Percentiles rank a stretch among this genome's conserved stretches.
These are phyloP conservation scores for Nadsonia starkeyi-henricii DNA, from an alignment of 1,139 yeast species.

Conservation along the genomic window DNA sequence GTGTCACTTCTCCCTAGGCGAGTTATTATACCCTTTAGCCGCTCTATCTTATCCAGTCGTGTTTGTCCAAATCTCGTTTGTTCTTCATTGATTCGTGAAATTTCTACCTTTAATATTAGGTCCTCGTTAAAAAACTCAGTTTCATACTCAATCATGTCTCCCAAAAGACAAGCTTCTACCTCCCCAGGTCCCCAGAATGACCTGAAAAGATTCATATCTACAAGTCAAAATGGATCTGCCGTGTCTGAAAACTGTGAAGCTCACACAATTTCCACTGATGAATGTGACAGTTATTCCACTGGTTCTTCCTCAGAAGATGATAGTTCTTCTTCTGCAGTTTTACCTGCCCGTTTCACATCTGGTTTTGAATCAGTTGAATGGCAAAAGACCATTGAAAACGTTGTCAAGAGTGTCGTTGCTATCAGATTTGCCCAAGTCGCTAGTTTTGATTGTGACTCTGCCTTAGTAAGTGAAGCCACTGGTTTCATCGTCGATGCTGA, in stretches of 20 bases:
- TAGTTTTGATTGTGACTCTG: conserved; percentile 73
- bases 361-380: conserved; percentile 29
- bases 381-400: conserved; percentile 73
- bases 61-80: background rate
- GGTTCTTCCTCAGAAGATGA: background rate
- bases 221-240: background rate
- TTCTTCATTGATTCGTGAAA: background rate
- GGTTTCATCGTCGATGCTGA: conserved; percentile 87
- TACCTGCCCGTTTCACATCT: background rate
- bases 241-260: background rate
- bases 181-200: background rate
- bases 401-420: conserved; percentile 77
- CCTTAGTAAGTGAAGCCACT: conserved; percentile 79
- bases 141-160: background rate
- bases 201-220: background rate
- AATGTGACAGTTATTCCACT: background rate
- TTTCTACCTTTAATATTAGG: background rate
- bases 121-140: background rate
- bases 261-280: background rate
- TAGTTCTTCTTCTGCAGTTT: background rate
- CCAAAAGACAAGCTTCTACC: background rate
- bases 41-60: background rate
- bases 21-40: background rate
- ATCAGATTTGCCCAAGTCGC: conserved; percentile 81
- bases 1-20: background rate